Evolutionary conservation across 768 basidiomycete genomes (phyloP).

Genomic region (Termitomyces sp.): DNA sequence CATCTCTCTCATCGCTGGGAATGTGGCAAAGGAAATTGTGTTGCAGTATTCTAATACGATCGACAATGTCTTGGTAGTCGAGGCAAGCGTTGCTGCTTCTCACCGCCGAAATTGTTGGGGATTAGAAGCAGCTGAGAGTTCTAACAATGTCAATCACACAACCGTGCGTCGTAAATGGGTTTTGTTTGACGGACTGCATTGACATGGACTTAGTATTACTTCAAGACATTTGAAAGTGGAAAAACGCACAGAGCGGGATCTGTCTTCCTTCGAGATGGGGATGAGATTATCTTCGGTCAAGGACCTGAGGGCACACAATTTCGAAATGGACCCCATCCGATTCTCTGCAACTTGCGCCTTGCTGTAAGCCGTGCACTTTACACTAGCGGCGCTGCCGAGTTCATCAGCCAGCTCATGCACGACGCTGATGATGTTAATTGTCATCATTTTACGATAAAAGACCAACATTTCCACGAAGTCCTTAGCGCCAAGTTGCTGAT

Average conservation of each 20-base stretch:
- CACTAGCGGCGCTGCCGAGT: slow-evolving; percentile 6
- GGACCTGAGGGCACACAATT: slow-evolving; percentile 12
- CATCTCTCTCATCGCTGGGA: slow-evolving; percentile 8
- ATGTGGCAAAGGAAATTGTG: not conserved
- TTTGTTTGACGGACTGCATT: not conserved
- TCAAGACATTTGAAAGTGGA: slow-evolving; percentile 6
- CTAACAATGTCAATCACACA: not conserved
- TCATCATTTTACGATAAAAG: not conserved
- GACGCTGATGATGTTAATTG: slow-evolving; percentile 7
- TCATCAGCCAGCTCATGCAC: slow-evolving; percentile 9
- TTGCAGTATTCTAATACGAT: slow-evolving; percentile 3
- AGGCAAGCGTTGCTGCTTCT: slow-evolving; percentile 7
- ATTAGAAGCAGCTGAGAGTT: slow-evolving; percentile 7
- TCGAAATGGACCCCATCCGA: slow-evolving; percentile 14
- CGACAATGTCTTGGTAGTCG: slow-evolving; percentile 8
- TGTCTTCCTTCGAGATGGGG: slow-evolving; percentile 12
- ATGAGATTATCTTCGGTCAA: slow-evolving; percentile 14
- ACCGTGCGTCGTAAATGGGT: not conserved
- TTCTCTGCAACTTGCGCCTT: slow-evolving; percentile 18
- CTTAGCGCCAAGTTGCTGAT: slow-evolving; percentile 12
- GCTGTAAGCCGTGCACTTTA: slow-evolving; percentile 17
- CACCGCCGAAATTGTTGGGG: slow-evolving; percentile 10
- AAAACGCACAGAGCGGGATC: slow-evolving; percentile 1
- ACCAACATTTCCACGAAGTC: slow-evolving; percentile 8
- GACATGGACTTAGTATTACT: slow-evolving; percentile 3